Percentiles rank a stretch among this genome's conserved stretches.
Conservation (phyloP, 805 yeast genomes). For the Yarrowia hollandica region DNA sequence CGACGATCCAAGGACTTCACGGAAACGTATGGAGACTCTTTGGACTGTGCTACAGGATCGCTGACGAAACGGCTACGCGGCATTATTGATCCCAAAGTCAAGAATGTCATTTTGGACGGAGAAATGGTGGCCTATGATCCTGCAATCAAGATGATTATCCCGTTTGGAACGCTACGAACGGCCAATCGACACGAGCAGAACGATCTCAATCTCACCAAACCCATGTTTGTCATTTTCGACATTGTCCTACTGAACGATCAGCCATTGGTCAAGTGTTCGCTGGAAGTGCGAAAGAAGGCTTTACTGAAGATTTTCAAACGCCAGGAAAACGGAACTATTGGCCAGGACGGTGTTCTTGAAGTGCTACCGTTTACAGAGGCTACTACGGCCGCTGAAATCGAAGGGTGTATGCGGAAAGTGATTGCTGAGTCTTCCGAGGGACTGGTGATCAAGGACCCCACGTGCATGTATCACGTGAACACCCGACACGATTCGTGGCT, state of each 20-base stretch:
- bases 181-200: conserved; percentile 60
- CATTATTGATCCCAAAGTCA: conserved; percentile 40
- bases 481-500: conserved; percentile 70
- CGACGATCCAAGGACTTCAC: conserved; percentile 76
- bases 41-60: conserved; percentile 47
- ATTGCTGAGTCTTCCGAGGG: conserved; percentile 75
- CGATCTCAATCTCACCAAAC: conserved; percentile 38
- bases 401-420: conserved; percentile 55
- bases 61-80: conserved; percentile 53
- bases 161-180: conserved; percentile 77
- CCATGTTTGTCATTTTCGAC: conserved; percentile 61
- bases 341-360: conserved; percentile 39
- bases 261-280: conserved; percentile 55
- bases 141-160: conserved; percentile 51
- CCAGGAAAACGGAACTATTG: conserved; percentile 44
- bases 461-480: conserved; percentile 60
- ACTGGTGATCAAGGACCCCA: conserved; percentile 66
- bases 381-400: conserved; percentile 53
- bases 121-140: conserved; percentile 91
- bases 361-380: conserved; percentile 45
- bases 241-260: conserved; percentile 66
- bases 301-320: conserved; percentile 38
- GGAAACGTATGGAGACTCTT: conserved; percentile 59
- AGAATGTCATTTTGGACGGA: conserved; percentile 67
- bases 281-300: conserved; percentile 57